Conservation (phyloP, 805 yeast species). For the Wickerhamiella sergipiensis region DNA sequence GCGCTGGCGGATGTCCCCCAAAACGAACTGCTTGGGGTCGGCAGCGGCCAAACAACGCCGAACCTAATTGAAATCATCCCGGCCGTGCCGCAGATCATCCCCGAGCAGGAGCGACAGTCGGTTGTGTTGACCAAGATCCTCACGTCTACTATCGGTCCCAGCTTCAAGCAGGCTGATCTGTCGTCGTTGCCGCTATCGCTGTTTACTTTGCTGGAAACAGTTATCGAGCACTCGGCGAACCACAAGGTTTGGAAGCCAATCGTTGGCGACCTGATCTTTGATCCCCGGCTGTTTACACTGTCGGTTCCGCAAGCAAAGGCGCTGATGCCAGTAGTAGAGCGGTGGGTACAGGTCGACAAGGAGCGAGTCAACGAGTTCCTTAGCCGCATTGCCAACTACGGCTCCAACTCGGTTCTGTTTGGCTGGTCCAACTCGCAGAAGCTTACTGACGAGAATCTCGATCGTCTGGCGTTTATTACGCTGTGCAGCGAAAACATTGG, state of each 20-base stretch:
- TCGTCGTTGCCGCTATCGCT: constrained; percentile 14
- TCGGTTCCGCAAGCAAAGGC: constrained; percentile 19
- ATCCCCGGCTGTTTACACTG: constrained; percentile 39
- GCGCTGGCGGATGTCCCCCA: constrained; percentile 14
- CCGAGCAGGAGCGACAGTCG: constrained; percentile 49
- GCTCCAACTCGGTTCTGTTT: constrained; percentile 47
- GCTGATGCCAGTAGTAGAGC: constrained; percentile 44
- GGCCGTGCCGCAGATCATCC: constrained; percentile 30
- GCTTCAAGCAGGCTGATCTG: constrained; percentile 27
- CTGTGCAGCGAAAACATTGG: constrained; percentile 38
- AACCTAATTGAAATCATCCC: constrained; percentile 28
- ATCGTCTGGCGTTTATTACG: constrained; percentile 50
- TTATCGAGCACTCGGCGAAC: constrained; percentile 25
- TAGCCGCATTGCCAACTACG: constrained; percentile 31
- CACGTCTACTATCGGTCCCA: constrained; percentile 40
- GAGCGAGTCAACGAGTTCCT: constrained; percentile 45
- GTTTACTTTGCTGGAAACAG: constrained; percentile 31
- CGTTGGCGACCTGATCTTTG: constrained; percentile 53
- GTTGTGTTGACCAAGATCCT: constrained; percentile 39
- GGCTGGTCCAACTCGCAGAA: constrained; percentile 61
- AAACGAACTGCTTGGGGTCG: neutral
- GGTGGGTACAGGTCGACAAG: constrained; percentile 54
- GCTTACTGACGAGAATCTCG: constrained; percentile 37
- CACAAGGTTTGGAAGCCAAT: constrained; percentile 49
- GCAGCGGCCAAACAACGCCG: constrained; percentile 1